Conservation (phyloP, 1,139 yeast genomes). For the Taiozyma sp. region DNA sequence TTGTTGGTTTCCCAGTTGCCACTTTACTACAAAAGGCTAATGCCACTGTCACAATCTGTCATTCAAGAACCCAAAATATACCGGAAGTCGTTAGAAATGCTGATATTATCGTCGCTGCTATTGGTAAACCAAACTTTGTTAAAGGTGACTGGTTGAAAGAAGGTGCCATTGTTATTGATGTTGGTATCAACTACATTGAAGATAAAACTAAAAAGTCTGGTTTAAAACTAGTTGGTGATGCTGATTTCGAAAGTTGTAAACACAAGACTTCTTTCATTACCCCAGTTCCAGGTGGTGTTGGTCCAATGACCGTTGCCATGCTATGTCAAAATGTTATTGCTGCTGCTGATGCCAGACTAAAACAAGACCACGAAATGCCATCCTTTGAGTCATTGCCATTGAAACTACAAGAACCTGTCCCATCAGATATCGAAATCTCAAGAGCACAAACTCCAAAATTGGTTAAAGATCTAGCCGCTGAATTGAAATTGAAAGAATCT, state of each 20-base stretch:
- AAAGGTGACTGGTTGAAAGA: constrained; percentile 85
- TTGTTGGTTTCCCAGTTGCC: constrained; percentile 93
- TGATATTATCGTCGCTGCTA: constrained; percentile 88
- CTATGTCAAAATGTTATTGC: constrained; percentile 78
- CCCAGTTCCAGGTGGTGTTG: constrained; percentile 99
- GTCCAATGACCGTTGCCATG: constrained; percentile 99
- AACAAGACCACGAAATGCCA: constrained; percentile 40
- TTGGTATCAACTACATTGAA: constrained; percentile 86
- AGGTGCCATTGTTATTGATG: constrained; percentile 88
- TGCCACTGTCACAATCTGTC: constrained; percentile 70
- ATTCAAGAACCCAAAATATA: constrained; percentile 58
- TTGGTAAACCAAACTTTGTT: constrained; percentile 79
- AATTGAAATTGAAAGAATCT: constrained; percentile 73
- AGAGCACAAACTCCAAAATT: constrained; percentile 85
- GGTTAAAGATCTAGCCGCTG: constrained; percentile 74
- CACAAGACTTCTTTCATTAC: constrained; percentile 72
- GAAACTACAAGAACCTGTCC: constrained; percentile 72
- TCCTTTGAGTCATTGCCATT: constrained; percentile 59
- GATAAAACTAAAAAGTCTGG: constrained; percentile 80
- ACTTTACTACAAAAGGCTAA: constrained; percentile 79
- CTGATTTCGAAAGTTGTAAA: constrained; percentile 66
- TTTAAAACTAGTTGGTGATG: constrained; percentile 88
- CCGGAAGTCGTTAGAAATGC: constrained; percentile 61
- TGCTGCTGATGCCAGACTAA: constrained; percentile 61
- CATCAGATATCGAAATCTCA: constrained; percentile 90